Conservation (phyloP, 2,329 filamentous ascomycete genomes). For the Cytospora piceae region DNA sequence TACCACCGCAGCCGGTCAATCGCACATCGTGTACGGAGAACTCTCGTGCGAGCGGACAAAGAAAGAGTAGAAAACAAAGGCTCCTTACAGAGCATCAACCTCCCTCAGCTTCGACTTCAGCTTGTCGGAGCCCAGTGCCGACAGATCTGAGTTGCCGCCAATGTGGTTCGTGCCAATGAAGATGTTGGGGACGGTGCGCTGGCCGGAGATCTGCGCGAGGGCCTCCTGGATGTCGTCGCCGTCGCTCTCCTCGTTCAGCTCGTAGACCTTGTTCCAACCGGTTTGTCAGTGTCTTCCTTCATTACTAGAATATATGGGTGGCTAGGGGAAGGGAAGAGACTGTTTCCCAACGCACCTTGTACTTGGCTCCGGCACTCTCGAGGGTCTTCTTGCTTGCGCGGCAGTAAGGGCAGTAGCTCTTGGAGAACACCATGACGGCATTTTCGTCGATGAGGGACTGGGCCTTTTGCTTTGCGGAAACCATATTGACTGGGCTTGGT, state of each 20-base stretch:
- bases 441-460: slow-evolving; percentile 88
- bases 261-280: background rate
- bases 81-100: slow-evolving; percentile 49
- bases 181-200: slow-evolving; percentile 93
- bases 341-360: slow-evolving; percentile 66
- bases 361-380: slow-evolving; percentile 71
- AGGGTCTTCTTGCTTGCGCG: slow-evolving; percentile 76
- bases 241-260: slow-evolving; percentile 63
- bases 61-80: too few species aligned
- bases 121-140: slow-evolving; percentile 63
- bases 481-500: slow-evolving; percentile 71
- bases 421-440: slow-evolving; percentile 91
- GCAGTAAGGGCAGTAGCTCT: slow-evolving; percentile 97
- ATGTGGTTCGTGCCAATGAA: slow-evolving; percentile 92
- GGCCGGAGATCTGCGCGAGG: slow-evolving; percentile 76
- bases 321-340: background rate
- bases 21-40: background rate
- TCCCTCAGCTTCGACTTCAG: slow-evolving; percentile 53
- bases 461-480: slow-evolving; percentile 80
- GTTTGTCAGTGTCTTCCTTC: slow-evolving; percentile 32
- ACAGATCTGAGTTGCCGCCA: slow-evolving; percentile 91
- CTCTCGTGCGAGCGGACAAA: background rate
- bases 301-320: background rate
- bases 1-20: slow-evolving; percentile 22
- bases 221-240: slow-evolving; percentile 82